A percentile compares a stretch with the other conserved stretches of the same genome.
These are phyloP conservation scores for Euryodendron excelsum DNA, from an alignment of 148 eudicot genomes.

Conservation along the genomic window DNA sequence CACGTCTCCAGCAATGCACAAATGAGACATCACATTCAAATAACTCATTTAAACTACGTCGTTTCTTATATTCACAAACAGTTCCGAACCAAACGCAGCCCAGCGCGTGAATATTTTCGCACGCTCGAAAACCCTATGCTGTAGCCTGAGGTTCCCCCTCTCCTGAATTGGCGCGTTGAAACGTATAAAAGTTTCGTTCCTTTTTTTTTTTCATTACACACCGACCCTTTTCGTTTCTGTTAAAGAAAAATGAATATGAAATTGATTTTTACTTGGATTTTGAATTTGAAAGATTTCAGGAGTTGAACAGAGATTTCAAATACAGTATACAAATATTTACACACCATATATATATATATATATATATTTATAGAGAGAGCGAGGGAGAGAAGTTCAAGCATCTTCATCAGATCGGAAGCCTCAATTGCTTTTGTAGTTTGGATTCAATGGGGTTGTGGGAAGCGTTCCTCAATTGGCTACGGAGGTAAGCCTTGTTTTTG, in stretches of 20 bases:
- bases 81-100: not conserved
- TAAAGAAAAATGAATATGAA: not conserved
- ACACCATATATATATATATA: not conserved
- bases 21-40: no score
- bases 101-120: no score
- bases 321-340: no score
- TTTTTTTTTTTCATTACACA: no score
- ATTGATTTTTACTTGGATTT: not conserved
- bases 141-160: no score
- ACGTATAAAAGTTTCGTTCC: no score
- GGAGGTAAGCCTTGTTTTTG: slow-evolving; percentile 26
- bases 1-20: no score
- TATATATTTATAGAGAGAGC: not conserved
- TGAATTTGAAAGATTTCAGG: not conserved
- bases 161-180: not conserved
- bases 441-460: slow-evolving; percentile 45
- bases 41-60: not conserved
- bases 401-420: slow-evolving; percentile 27
- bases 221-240: not conserved
- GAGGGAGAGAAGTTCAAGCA: not conserved
- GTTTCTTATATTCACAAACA: not conserved
- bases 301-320: not conserved
- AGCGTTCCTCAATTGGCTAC: slow-evolving; percentile 44
- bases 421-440: not conserved
- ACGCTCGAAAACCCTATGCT: no score